A percentile compares a stretch with the other conserved stretches of the same genome.
Conservation (phyloP, 2,329 filamentous ascomycete genomes). For the Ophiostoma angusticollis region DNA sequence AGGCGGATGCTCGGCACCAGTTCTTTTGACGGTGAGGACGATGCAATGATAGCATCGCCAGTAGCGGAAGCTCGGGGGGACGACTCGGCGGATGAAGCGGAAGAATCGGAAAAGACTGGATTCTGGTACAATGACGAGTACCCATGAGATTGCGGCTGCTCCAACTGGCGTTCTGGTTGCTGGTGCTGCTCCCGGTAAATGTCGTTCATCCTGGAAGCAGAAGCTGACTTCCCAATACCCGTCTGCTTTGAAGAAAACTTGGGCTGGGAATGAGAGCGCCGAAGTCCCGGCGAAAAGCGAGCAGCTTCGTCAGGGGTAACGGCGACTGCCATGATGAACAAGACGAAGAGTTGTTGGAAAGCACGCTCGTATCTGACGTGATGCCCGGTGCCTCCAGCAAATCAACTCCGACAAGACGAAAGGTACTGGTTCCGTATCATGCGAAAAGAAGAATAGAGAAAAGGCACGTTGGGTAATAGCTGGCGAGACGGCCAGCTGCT, state of each 20-base stretch:
- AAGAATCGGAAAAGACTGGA: constrained; percentile 32
- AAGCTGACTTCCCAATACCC: constrained; percentile 31
- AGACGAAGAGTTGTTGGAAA: constrained; percentile 1
- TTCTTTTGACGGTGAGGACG: constrained; percentile 45
- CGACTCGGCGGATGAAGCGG: constrained; percentile 40
- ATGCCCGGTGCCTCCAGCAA: constrained; percentile 17
- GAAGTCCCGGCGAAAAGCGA: constrained; percentile 43
- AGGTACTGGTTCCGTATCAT: constrained; percentile 1
- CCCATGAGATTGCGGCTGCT: neutral
- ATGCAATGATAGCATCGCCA: constrained; percentile 42
- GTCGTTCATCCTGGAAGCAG: constrained; percentile 34
- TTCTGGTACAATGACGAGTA: too few species aligned
- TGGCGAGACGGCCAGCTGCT: too few species aligned
- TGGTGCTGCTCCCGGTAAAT: constrained; percentile 27
- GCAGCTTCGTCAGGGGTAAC: constrained; percentile 43
- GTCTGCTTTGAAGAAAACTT: constrained; percentile 36
- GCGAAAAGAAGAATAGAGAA: neutral
- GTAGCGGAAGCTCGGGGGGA: constrained; percentile 39
- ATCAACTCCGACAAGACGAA: constrained; percentile 17
- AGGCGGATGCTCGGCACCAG: constrained; percentile 47
- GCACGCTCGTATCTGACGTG: neutral
- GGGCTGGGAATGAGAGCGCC: constrained; percentile 48
- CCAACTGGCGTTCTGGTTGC: neutral
- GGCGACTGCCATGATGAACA: constrained; percentile 42
- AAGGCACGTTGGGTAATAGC: neutral